These are phyloP conservation scores for Cryptomeria japonica DNA, from an alignment of 75 land plant genomes.

Conservation along the genomic window DNA sequence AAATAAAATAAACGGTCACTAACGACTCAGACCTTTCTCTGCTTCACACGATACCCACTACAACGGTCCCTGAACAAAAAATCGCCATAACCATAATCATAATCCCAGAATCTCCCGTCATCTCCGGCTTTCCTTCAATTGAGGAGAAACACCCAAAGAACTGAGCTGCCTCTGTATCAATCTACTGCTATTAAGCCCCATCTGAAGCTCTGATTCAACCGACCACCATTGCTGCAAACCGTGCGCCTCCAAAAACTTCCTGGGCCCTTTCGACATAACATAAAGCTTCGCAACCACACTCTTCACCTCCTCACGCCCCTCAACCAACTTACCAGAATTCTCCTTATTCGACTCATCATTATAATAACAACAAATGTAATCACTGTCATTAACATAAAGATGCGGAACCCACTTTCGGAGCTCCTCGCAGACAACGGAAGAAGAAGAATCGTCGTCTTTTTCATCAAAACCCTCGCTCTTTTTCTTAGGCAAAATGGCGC, in stretches of 20 bases:
- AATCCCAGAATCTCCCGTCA: too few relatives aligned
- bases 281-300: conserved; percentile 45
- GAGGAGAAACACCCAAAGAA: conserved; percentile 29
- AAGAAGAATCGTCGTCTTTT: neutral
- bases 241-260: conserved; percentile 74
- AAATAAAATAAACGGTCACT: too few relatives aligned
- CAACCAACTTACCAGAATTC: neutral
- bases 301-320: neutral
- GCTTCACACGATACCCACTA: too few relatives aligned
- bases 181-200: conserved; percentile 41
- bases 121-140: neutral
- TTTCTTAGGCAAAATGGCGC: conserved; percentile 35
- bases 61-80: too few relatives aligned
- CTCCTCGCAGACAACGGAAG: conserved; percentile 3
- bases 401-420: conserved; percentile 59
- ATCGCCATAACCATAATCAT: too few relatives aligned
- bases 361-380: conserved; percentile 68
- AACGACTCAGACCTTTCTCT: too few relatives aligned
- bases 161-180: conserved; percentile 55
- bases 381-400: conserved; percentile 69
- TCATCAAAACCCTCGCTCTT: conserved; percentile 10
- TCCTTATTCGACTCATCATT: conserved; percentile 14
- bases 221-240: conserved; percentile 84
- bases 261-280: conserved; percentile 58
- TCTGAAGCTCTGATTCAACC: conserved; percentile 55